Evolutionary conservation across 176 grass and related monocot genomes (phyloP).

Genomic region (Oryza longistaminata): DNA sequence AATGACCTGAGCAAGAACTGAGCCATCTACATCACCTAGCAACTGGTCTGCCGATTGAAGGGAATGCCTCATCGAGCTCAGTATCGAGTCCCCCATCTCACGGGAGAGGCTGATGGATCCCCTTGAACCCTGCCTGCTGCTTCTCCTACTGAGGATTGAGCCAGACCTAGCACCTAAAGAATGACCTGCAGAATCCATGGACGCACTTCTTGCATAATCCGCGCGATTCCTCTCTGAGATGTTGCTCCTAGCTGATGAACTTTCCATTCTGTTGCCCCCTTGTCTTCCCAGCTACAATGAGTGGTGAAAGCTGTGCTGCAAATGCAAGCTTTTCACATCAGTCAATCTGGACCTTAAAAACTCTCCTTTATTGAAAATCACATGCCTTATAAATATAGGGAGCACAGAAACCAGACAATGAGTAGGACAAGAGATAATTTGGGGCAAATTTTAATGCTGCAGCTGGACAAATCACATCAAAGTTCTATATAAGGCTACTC

Average conservation of each 20-base stretch:
- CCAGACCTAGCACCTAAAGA: conserved; percentile 36
- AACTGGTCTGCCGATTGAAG: conserved; percentile 63
- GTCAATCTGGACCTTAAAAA: neutral
- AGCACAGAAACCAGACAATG: conserved; percentile 34
- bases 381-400: conserved; percentile 7
- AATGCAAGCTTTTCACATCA: conserved; percentile 20
- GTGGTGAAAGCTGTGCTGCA: conserved; percentile 6
- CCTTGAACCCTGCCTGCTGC: conserved; percentile 50
- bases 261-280: conserved; percentile 32
- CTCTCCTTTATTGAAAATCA: neutral
- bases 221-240: neutral
- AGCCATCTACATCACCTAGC: conserved; percentile 60
- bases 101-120: conserved; percentile 64
- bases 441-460: neutral
- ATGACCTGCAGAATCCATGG: conserved; percentile 41
- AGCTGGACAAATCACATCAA: conserved; percentile 28
- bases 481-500: conserved; percentile 9
- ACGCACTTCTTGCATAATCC: conserved; percentile 42
- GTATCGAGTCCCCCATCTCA: conserved; percentile 58
- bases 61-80: conserved; percentile 76
- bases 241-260: conserved; percentile 28
- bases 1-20: conserved; percentile 60
- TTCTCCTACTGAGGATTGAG: conserved; percentile 49
- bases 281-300: conserved; percentile 1
- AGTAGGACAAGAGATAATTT: conserved; percentile 37